Evolutionary conservation across 371 early-diverging fungal genomes (phyloP), one percentile per base, ranked within the genome.

Genomic region (Circinella umbellata): DNA sequence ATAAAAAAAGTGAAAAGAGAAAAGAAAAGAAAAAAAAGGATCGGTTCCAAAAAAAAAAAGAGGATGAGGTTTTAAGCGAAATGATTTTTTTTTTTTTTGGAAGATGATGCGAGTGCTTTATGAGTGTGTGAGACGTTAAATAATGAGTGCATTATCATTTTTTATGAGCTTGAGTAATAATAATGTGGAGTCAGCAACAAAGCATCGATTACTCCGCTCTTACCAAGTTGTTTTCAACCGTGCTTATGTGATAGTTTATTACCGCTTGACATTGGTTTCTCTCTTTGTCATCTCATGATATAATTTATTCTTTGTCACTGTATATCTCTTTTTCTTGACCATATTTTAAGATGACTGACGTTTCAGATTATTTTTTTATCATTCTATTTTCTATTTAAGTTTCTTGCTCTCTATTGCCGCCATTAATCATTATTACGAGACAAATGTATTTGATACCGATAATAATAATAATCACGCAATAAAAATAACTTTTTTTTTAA

Each of bases 141-240:
- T 9, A 42, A 11, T 42, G 11, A 42, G 6, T 9, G 42, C 11
- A 42, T 9, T 42, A 9, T 9, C 11, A 42, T 9, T 42, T 9
- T 61, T 68, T 61, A 38, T 46, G 15, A 34, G 5, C 18, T 4
- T 17, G 57, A 34, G 4, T 7, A 20, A 63, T 8, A 49, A 49
- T 64, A 37, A 38, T 64, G 65, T 64, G 59, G 63, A 69, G 69
- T 63, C 63, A 69, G 63, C 61, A 69, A n/a, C 37, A 67, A 60
- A 47, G 42, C 8, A n/a, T 15, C 35, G n/a, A 36, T 38, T 36
- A 18, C 62, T 46, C 62, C 62, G 46, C 62, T 39, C 9, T 39
- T 61, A 9, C 9, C 39, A 38, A 47, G 14, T 15, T 37, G 18
- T 35, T 61, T 61, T 38, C 61, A 35, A 61, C 61, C 54, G 54